These are phyloP conservation scores for Cyclotella choctawhatcheeana DNA, from an alignment of 108 stramenopile species.

Conservation along the genomic window DNA sequence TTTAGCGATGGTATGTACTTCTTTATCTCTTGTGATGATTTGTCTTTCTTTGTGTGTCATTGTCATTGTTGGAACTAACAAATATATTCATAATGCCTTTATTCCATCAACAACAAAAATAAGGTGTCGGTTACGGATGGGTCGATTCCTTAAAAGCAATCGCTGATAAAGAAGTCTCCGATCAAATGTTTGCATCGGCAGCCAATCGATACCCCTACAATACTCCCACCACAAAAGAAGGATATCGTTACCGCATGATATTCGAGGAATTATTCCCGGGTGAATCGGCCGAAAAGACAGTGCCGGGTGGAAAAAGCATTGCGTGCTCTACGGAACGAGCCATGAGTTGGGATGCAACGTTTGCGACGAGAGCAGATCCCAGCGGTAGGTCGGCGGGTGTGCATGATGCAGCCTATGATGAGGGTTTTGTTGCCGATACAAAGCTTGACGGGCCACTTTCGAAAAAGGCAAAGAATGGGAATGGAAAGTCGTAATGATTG, in stretches of 20 bases:
- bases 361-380: slow-evolving; percentile 88
- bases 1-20: slow-evolving; percentile 90
- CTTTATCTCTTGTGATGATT: slow-evolving; percentile 8
- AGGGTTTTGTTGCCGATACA: slow-evolving; percentile 82
- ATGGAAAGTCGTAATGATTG: background rate
- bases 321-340: slow-evolving; percentile 98
- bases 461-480: slow-evolving; percentile 65
- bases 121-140: slow-evolving; percentile 98
- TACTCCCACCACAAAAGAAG: slow-evolving; percentile 98
- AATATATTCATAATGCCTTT: background rate
- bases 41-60: too few relatives aligned
- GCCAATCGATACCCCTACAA: slow-evolving; percentile 95
- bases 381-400: slow-evolving; percentile 97
- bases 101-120: slow-evolving; percentile 1
- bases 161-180: slow-evolving; percentile 91
- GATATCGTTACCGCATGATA: slow-evolving; percentile 96
- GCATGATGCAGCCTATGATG: slow-evolving; percentile 92
- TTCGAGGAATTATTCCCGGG: slow-evolving; percentile 98
- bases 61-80: too few relatives aligned
- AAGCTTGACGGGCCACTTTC: slow-evolving; percentile 52
- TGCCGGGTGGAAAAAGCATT: slow-evolving; percentile 97
- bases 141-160: slow-evolving; percentile 93
- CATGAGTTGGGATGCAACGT: slow-evolving; percentile 94
- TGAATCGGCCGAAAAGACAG: slow-evolving; percentile 93
- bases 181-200: slow-evolving; percentile 93